Evolutionary conservation across 805 yeast species (phyloP).

Genomic region (Metschnikowia kofuensis): DNA sequence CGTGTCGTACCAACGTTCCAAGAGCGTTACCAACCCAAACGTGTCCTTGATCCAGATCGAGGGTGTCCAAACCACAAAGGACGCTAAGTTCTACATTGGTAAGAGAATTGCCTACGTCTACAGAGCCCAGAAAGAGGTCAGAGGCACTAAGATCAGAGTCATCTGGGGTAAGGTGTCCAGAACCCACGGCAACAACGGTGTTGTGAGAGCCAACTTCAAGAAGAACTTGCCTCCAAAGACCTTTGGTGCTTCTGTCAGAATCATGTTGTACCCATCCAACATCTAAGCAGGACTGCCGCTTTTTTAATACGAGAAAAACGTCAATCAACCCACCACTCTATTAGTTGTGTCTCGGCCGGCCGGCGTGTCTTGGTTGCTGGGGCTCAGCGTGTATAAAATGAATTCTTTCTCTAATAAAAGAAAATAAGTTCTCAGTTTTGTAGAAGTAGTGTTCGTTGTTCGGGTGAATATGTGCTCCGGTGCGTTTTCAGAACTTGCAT

Average conservation of each 20-base stretch:
- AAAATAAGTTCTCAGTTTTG: conserved; percentile 2
- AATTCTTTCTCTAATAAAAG: conserved; percentile 18
- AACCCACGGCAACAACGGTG: conserved; percentile 98
- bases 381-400: conserved; percentile 20
- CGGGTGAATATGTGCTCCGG: no score
- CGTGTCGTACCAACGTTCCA: conserved; percentile 99
- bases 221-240: conserved; percentile 99
- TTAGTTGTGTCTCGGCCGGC: conserved; percentile 11
- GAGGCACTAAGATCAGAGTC: conserved; percentile 99
- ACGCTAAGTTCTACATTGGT: conserved; percentile 98
- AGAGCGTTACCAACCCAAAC: conserved; percentile 97
- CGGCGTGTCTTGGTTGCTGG: conserved; percentile 4
- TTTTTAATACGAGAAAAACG: conserved; percentile 4
- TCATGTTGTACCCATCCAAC: conserved; percentile 99
- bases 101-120: conserved; percentile 99
- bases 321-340: conserved; percentile 10
- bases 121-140: conserved; percentile 96
- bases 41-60: conserved; percentile 95
- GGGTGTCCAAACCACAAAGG: conserved; percentile 89
- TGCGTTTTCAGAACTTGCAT: no score
- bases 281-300: conserved; percentile 56
- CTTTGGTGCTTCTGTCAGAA: conserved; percentile 99
- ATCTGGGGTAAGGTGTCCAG: conserved; percentile 99
- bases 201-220: conserved; percentile 98
- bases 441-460: background rate